Evolutionary conservation across 2,329 filamentous ascomycete genomes (phyloP).

Genomic region (Sporothrix sp.): DNA sequence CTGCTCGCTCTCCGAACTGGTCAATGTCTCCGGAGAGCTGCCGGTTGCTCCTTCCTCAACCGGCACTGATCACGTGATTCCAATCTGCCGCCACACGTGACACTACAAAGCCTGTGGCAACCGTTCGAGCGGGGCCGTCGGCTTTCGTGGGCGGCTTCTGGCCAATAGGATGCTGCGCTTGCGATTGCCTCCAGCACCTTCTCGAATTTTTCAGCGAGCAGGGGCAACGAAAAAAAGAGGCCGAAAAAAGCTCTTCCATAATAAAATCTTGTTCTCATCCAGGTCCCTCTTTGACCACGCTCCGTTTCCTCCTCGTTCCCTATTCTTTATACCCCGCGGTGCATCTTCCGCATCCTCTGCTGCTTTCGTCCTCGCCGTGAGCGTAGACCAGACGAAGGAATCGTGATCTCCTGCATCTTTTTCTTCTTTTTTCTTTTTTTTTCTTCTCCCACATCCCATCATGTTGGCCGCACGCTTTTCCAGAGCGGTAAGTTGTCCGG

Average conservation of each 20-base stretch:
- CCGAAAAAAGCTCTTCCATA: conserved; percentile 17
- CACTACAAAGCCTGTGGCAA: conserved; percentile 11
- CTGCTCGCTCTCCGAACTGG: no score
- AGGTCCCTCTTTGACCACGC: conserved; percentile 2
- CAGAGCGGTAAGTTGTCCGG: conserved; percentile 57
- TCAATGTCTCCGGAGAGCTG: no score
- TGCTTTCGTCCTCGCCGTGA: not conserved
- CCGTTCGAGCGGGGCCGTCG: not conserved
- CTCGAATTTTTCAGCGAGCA: conserved; percentile 17
- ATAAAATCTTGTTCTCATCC: conserved; percentile 14
- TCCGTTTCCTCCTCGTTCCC: conserved; percentile 1
- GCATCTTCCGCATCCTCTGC: conserved; percentile 14
- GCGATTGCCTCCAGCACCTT: conserved; percentile 15
- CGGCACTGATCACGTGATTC: not conserved
- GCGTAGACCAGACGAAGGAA: no score
- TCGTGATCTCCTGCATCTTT: no score
- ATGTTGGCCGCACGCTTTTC: conserved; percentile 66
- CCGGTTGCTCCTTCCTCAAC: not conserved
- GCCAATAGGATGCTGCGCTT: conserved; percentile 13
- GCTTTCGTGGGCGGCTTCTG: conserved; percentile 1
- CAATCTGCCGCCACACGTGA: conserved; percentile 1
- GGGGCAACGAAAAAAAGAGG: conserved; percentile 7
- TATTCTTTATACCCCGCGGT: conserved; percentile 4
- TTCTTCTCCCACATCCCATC: conserved; percentile 27
- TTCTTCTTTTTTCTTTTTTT: not conserved